These are phyloP conservation scores for Phytophthora idaei DNA, from an alignment of 352 stramenopile genomes.

Conservation along the genomic window DNA sequence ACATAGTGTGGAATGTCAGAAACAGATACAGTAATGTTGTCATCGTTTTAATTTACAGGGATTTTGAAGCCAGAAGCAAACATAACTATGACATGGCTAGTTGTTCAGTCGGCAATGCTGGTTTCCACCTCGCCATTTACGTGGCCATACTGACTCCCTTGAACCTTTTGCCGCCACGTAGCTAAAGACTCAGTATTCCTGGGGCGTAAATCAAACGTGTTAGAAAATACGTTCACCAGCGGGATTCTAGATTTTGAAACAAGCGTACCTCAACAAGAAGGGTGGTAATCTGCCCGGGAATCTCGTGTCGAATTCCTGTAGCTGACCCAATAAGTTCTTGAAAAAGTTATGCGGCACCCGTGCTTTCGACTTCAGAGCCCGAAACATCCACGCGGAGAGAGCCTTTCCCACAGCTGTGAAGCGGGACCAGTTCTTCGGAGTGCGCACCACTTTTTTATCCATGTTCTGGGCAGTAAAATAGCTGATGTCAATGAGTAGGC, in stretches of 20 bases:
- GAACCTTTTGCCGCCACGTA: neutral
- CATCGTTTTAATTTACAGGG: too few relatives aligned
- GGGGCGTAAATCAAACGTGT: neutral
- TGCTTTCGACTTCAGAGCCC: neutral
- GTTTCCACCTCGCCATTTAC: neutral
- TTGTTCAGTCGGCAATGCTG: too few relatives aligned
- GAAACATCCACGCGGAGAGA: constrained; percentile 8
- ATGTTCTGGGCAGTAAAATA: neutral
- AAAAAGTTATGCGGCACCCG: neutral
- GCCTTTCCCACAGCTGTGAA: constrained; percentile 4
- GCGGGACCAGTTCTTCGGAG: constrained; percentile 13
- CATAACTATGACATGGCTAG: too few relatives aligned
- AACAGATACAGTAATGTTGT: too few relatives aligned
- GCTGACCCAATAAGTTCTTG: neutral
- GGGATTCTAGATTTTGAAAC: neutral
- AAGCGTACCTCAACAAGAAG: constrained; percentile 16
- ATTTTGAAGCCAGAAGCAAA: too few relatives aligned
- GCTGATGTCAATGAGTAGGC: constrained; percentile 11
- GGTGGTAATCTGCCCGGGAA: constrained; percentile 9
- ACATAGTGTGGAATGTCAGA: too few relatives aligned
- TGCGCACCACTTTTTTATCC: constrained; percentile 7
- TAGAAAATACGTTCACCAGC: neutral
- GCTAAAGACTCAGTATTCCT: constrained; percentile 9
- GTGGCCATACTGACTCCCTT: neutral
- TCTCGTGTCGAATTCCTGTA: constrained; percentile 10